Evolutionary conservation across 305 asterid species (phyloP).

Genomic region (Plantago lanceolata): DNA sequence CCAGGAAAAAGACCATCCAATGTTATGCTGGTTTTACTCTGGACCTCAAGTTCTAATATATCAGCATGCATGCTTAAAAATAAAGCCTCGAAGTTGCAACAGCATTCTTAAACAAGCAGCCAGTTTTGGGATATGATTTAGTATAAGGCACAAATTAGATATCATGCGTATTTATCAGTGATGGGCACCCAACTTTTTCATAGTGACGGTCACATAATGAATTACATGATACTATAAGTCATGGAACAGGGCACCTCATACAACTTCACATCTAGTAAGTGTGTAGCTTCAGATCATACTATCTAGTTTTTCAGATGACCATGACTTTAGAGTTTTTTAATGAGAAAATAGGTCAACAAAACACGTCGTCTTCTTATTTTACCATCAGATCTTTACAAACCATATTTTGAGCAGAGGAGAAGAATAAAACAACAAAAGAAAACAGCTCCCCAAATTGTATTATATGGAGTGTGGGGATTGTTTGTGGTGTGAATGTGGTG

Average conservation of each 20-base stretch:
- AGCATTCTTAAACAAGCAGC: background rate
- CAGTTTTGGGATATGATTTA: background rate
- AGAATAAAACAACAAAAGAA: background rate
- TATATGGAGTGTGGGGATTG: too few species aligned
- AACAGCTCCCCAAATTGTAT: background rate
- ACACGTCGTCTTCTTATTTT: background rate
- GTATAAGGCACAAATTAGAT: background rate
- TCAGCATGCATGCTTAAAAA: background rate
- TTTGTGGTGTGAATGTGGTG: too few species aligned
- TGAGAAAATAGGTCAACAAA: background rate
- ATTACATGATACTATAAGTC: background rate
- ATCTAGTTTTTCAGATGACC: background rate
- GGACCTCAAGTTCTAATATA: background rate
- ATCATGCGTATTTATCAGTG: background rate
- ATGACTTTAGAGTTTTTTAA: conserved; percentile 1
- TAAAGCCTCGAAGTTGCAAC: background rate
- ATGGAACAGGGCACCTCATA: background rate
- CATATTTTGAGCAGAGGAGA: background rate
- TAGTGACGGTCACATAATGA: background rate
- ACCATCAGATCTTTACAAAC: background rate
- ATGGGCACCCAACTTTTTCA: background rate
- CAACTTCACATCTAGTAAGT: background rate
- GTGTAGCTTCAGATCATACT: background rate
- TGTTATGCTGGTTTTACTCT: background rate
- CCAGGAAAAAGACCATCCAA: background rate